Base-by-base conservation (phyloP, 495 filamentous ascomycete species). In the Clohesyomyces aquaticus region DNA sequence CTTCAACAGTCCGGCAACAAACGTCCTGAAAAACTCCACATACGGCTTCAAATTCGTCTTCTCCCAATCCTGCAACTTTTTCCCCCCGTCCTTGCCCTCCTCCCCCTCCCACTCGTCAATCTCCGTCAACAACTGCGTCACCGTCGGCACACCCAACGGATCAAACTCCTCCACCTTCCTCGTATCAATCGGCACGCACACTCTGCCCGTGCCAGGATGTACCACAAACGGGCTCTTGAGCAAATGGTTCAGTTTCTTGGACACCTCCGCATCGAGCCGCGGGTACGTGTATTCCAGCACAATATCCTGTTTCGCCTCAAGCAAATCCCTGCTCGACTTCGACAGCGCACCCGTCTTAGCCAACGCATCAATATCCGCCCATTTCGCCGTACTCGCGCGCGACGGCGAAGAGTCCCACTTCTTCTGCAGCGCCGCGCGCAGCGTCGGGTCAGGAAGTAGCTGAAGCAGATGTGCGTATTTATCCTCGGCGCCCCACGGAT, bases 221-320 rank as follows among this genome's bases (percentile, higher is more conserved):
- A 98, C 87, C 58, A 96, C 93, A 67, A 98, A 98, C 2, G 94
- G 94, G 63, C 85, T 90, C 72, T 98, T 98, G 47, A 98, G 83
- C 79, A 98, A 83, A 82, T 98, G 94, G 78, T 95, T 98, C 73
- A 96, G 85, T 72, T 96, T 95, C 78, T 97, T 97, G 70, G 88
- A 91, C 68, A 98, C 94, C 67, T 96, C 91, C 57, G 91, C 90
- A 80, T 98, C 94, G 52, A 98, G 86, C 10, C 94, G 87, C n/a
- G 94, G 95, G 74, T 98, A 98, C 3, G 94, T 96, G 76, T 98
- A 97, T 76, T 98, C 95, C 25, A 98, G 82, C 14, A 97, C 85
- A 46, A 98, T 87, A 70, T 98, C 94, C 67, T 95, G 90, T 77
- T 96, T 97, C 23, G 89, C 90, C 61, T 97, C 90, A n/a, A 86